Percentiles rank a stretch among this genome's conserved stretches.
These are phyloP conservation scores for Nannochloropsis gaditana DNA, from an alignment of 108 stramenopile species.

Conservation along the genomic window DNA sequence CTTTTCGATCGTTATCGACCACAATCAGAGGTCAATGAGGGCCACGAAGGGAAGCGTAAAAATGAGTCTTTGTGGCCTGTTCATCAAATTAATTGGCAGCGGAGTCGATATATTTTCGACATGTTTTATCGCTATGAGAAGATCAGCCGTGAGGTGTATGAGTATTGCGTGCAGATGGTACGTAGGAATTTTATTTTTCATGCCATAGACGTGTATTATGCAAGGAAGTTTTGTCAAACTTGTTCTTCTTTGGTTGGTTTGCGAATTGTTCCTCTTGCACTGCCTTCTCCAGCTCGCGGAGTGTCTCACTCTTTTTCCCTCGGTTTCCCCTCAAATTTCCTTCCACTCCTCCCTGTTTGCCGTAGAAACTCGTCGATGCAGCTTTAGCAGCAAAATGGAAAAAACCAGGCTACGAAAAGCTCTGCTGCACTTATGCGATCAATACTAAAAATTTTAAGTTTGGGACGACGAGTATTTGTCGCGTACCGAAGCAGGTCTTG, in stretches of 20 bases:
- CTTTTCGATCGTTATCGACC: not conserved
- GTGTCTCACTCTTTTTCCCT: not conserved
- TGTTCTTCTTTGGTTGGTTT: too few species aligned
- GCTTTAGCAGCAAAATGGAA: slow-evolving; percentile 99
- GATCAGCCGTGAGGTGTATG: slow-evolving; percentile 80
- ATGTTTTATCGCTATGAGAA: slow-evolving; percentile 92
- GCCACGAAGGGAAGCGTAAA: slow-evolving; percentile 93
- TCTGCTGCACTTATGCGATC: slow-evolving; percentile 98
- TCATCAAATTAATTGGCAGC: slow-evolving; percentile 99
- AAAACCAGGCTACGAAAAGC: slow-evolving; percentile 95
- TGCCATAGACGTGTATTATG: too few species aligned
- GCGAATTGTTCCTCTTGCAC: too few species aligned
- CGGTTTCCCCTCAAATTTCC: not conserved
- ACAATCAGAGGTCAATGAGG: slow-evolving; percentile 74
- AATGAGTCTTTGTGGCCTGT: slow-evolving; percentile 98
- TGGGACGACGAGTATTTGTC: slow-evolving; percentile 92
- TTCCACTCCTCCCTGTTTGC: not conserved
- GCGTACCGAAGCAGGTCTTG: slow-evolving; percentile 58
- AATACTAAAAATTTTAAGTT: slow-evolving; percentile 98
- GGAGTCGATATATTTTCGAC: slow-evolving; percentile 95
- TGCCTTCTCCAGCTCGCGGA: not conserved
- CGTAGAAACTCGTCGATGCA: slow-evolving; percentile 88
- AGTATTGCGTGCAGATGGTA: slow-evolving; percentile 79
- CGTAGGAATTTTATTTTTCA: not conserved
- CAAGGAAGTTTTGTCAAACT: too few species aligned